These are phyloP conservation scores for Boeremia exigua DNA, from an alignment of 2,329 filamentous ascomycete species.

Conservation along the genomic window DNA sequence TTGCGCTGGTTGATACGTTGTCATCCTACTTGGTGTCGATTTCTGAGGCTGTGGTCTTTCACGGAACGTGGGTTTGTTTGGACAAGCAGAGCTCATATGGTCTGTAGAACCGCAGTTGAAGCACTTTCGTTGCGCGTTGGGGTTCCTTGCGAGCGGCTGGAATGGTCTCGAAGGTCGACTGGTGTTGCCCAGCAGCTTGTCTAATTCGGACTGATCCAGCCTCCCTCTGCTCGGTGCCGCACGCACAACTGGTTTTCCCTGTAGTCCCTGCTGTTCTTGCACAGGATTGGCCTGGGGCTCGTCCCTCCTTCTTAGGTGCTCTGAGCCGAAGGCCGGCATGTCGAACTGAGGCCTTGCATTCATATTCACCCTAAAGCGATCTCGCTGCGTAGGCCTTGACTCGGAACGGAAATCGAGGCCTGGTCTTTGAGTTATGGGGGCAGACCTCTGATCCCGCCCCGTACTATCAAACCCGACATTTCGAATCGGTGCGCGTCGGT, in stretches of 20 bases:
- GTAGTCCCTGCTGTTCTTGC: slow-evolving; percentile 2
- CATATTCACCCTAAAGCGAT: slow-evolving; percentile 41
- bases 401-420: slow-evolving; percentile 1
- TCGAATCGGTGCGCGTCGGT: slow-evolving; percentile 24
- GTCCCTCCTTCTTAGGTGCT: slow-evolving; percentile 36
- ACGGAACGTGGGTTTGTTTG: slow-evolving; percentile 34
- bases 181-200: slow-evolving; percentile 29
- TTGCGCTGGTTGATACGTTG: slow-evolving; percentile 19
- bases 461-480: slow-evolving; percentile 22
- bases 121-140: slow-evolving; percentile 33
- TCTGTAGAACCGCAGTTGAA: slow-evolving; percentile 38
- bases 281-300: slow-evolving; percentile 20
- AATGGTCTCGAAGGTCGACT: slow-evolving; percentile 21
- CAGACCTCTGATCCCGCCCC: slow-evolving; percentile 25
- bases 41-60: slow-evolving; percentile 12
- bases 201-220: slow-evolving; percentile 39
- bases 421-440: slow-evolving; percentile 5
- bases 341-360: slow-evolving; percentile 35
- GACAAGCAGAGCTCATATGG: slow-evolving; percentile 34
- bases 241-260: slow-evolving; percentile 3
- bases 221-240: slow-evolving; percentile 24
- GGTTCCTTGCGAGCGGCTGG: slow-evolving; percentile 32
- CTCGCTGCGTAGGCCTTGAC: slow-evolving; percentile 15
- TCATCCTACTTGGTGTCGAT: slow-evolving; percentile 4
- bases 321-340: slow-evolving; percentile 33